Conservation (phyloP, 2,329 filamentous ascomycete species). For the Purpureocillium takamizusanense region DNA sequence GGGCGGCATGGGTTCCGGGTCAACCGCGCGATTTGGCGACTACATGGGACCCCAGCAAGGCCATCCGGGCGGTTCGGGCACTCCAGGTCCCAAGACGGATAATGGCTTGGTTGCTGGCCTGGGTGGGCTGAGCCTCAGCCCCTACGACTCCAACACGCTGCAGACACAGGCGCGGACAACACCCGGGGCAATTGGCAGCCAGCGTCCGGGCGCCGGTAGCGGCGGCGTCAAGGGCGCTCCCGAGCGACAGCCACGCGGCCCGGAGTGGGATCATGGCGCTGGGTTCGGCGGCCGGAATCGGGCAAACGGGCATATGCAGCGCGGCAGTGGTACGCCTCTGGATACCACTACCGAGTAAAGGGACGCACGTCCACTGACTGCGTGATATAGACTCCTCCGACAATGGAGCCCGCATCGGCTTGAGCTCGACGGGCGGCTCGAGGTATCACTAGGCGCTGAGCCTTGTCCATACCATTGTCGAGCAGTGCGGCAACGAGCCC, state of each 20-base stretch:
- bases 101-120: slow-evolving; percentile 37
- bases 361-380: slow-evolving; percentile 7
- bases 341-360: too few species aligned
- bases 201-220: slow-evolving; percentile 44
- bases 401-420: slow-evolving; percentile 28
- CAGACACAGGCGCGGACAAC: slow-evolving; percentile 32
- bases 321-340: slow-evolving; percentile 46
- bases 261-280: slow-evolving; percentile 47
- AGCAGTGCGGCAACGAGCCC: neutral
- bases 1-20: slow-evolving; percentile 40
- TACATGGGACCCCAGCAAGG: slow-evolving; percentile 30
- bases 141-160: slow-evolving; percentile 36
- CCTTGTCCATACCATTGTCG: neutral
- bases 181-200: slow-evolving; percentile 57
- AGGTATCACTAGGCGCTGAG: slow-evolving; percentile 24
- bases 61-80: slow-evolving; percentile 24
- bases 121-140: slow-evolving; percentile 40
- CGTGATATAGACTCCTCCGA: slow-evolving; percentile 30
- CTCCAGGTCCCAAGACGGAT: slow-evolving; percentile 29
- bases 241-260: slow-evolving; percentile 55
- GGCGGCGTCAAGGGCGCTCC: slow-evolving; percentile 36
- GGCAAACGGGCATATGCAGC: slow-evolving; percentile 51
- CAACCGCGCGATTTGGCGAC: slow-evolving; percentile 34
- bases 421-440: slow-evolving; percentile 23
- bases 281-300: slow-evolving; percentile 47